Evolutionary conservation across 2,329 filamentous ascomycete genomes (phyloP).

Genomic region (Ascochyta fabae): DNA sequence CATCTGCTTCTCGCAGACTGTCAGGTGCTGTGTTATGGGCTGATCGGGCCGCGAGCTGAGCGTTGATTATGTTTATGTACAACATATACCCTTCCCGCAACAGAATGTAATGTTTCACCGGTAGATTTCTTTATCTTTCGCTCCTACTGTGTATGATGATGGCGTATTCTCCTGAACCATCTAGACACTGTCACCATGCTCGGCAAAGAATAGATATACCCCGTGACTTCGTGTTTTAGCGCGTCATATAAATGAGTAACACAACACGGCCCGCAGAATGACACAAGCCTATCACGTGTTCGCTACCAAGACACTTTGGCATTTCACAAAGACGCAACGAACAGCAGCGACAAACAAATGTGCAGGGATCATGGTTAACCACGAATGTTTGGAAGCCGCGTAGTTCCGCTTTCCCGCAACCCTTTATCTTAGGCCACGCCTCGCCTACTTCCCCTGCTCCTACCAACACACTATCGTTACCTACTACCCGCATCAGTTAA

Average conservation of each 20-base stretch:
- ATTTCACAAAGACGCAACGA: background rate
- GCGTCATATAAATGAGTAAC: background rate
- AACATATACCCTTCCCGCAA: conserved; percentile 15
- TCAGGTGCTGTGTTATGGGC: background rate
- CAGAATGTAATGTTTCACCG: background rate
- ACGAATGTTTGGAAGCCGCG: background rate
- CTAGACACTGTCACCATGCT: background rate
- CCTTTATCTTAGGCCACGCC: background rate
- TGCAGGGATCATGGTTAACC: background rate
- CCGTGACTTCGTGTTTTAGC: background rate
- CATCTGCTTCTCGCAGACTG: background rate
- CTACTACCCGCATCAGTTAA: too few relatives aligned
- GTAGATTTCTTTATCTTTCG: background rate
- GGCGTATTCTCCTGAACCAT: background rate
- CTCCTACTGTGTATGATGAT: too few relatives aligned
- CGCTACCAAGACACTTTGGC: background rate
- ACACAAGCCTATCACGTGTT: background rate
- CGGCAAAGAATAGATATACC: background rate
- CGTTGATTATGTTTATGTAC: conserved; percentile 2
- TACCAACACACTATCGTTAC: background rate
- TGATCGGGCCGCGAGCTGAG: background rate
- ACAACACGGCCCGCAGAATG: background rate
- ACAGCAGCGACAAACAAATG: background rate
- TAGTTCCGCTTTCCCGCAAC: background rate
- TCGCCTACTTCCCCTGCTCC: background rate